A percentile compares a stretch with the other conserved stretches of the same genome.
Evolutionary conservation across 768 basidiomycete species (phyloP).

Genomic region (Collybiopsis confluens): DNA sequence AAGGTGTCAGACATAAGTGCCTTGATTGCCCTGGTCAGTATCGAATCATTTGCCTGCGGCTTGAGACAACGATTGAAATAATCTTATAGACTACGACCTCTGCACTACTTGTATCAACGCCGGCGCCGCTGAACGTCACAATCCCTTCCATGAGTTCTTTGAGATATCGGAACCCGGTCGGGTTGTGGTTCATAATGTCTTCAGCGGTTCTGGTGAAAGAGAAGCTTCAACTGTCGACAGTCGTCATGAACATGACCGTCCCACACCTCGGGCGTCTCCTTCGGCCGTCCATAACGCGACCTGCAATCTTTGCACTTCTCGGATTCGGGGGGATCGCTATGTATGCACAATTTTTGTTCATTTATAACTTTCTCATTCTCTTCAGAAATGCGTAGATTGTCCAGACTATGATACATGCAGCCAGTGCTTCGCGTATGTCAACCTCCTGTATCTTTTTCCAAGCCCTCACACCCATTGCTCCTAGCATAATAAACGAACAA

Average conservation of each 20-base stretch:
- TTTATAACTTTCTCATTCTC: conserved; percentile 1
- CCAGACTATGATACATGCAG: conserved; percentile 83
- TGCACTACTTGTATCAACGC: conserved; percentile 53
- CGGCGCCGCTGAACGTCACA: conserved; percentile 49
- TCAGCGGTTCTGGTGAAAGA: conserved; percentile 34
- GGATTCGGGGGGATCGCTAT: conserved; percentile 67
- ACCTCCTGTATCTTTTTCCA: not conserved
- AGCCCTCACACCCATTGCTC: not conserved
- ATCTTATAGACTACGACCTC: conserved; percentile 60
- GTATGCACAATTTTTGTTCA: conserved; percentile 37
- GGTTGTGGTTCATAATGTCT: conserved; percentile 61
- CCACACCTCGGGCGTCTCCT: conserved; percentile 7
- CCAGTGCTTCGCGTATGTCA: conserved; percentile 59
- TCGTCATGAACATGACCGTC: conserved; percentile 9
- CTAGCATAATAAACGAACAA: conserved; percentile 62
- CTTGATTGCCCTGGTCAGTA: conserved; percentile 64
- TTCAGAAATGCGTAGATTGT: conserved; percentile 75
- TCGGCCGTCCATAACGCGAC: conserved; percentile 54
- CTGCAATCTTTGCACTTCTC: conserved; percentile 76
- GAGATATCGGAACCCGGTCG: conserved; percentile 63
- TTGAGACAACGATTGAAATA: not conserved
- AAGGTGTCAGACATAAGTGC: conserved; percentile 76
- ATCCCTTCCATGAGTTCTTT: conserved; percentile 67
- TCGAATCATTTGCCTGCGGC: not conserved
- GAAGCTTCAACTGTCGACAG: conserved; percentile 8